Evolutionary conservation across 2,329 filamentous ascomycete species (phyloP).

Genomic region (Nigrospora osmanthi): DNA sequence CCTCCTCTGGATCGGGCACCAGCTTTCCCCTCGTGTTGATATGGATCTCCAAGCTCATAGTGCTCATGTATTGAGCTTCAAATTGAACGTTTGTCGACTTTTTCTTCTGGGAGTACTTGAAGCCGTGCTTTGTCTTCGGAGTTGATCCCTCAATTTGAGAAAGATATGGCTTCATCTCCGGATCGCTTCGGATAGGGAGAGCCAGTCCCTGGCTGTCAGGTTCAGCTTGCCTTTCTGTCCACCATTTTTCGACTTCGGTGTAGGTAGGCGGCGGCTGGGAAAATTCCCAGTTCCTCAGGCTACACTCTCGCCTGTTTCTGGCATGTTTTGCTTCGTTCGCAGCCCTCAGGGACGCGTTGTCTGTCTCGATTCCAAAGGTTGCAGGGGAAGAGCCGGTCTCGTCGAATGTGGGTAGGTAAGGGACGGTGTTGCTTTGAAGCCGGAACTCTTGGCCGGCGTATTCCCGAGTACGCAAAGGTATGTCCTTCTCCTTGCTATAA

Average conservation of each 20-base stretch:
- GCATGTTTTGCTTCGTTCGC: conserved; percentile 43
- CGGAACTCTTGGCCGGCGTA: conserved; percentile 86
- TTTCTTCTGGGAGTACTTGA: conserved; percentile 76
- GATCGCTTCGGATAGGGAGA: conserved; percentile 9
- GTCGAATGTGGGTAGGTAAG: conserved; percentile 76
- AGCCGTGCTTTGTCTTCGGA: conserved; percentile 71
- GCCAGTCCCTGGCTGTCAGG: conserved; percentile 8
- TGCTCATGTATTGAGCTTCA: conserved; percentile 90
- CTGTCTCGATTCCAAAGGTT: conserved; percentile 43
- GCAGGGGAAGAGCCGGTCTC: conserved; percentile 47
- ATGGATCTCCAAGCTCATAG: conserved; percentile 89
- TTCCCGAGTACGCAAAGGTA: conserved; percentile 68
- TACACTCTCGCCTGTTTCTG: conserved; percentile 48
- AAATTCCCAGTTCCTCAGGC: conserved; percentile 69
- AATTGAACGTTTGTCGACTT: conserved; percentile 71
- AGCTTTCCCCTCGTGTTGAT: conserved; percentile 77
- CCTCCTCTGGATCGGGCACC: conserved; percentile 81
- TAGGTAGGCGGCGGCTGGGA: conserved; percentile 61
- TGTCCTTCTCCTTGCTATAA: conserved; percentile 77
- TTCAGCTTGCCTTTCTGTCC: conserved; percentile 29
- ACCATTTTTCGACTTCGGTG: conserved; percentile 64
- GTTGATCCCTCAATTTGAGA: conserved; percentile 90
- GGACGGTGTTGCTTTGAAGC: conserved; percentile 65
- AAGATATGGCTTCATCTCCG: conserved; percentile 32
- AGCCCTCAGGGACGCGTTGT: conserved; percentile 37